phyloP scores from a whole-genome alignment of 495 filamentous ascomycete species.

The Neurospora sp. region DNA sequence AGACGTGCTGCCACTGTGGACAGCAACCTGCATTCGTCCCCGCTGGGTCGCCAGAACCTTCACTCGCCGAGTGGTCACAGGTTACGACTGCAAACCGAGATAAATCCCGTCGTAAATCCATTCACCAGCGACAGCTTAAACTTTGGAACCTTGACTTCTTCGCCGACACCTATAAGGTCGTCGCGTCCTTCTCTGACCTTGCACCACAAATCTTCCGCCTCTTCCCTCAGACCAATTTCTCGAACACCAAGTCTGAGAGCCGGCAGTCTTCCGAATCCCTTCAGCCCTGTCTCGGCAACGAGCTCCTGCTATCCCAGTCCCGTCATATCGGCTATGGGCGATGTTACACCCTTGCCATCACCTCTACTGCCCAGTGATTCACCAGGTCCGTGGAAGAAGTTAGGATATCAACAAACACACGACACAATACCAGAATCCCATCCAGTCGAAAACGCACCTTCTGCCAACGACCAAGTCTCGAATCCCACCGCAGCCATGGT shows the following conservation, averaged over 20 bases:
- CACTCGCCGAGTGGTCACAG: constrained; percentile 12
- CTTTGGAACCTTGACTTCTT: not conserved
- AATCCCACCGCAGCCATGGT: constrained; percentile 35
- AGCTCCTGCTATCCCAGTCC: constrained; percentile 44
- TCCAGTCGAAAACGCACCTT: constrained; percentile 32
- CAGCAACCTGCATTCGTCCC: constrained; percentile 1
- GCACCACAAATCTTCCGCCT: constrained; percentile 30
- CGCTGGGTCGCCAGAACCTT: constrained; percentile 10
- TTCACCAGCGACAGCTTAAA: constrained; percentile 10
- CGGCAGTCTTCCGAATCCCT: constrained; percentile 19
- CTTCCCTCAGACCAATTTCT: constrained; percentile 32
- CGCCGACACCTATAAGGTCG: constrained; percentile 15
- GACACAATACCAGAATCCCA: constrained; percentile 22
- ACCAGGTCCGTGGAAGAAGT: constrained; percentile 58
- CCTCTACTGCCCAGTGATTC: constrained; percentile 65
- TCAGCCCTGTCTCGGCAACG: constrained; percentile 28
- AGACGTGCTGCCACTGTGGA: constrained; percentile 5
- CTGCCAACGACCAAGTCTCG: constrained; percentile 42
- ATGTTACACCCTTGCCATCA: constrained; percentile 89
- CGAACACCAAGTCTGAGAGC: constrained; percentile 40
- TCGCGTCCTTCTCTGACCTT: constrained; percentile 19
- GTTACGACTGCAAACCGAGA: constrained; percentile 28
- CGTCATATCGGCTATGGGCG: constrained; percentile 68
- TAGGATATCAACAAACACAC: constrained; percentile 31
- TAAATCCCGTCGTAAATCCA: constrained; percentile 14